Conservation (phyloP, 2,329 filamentous ascomycete genomes). For the Dendryphion nanum region DNA sequence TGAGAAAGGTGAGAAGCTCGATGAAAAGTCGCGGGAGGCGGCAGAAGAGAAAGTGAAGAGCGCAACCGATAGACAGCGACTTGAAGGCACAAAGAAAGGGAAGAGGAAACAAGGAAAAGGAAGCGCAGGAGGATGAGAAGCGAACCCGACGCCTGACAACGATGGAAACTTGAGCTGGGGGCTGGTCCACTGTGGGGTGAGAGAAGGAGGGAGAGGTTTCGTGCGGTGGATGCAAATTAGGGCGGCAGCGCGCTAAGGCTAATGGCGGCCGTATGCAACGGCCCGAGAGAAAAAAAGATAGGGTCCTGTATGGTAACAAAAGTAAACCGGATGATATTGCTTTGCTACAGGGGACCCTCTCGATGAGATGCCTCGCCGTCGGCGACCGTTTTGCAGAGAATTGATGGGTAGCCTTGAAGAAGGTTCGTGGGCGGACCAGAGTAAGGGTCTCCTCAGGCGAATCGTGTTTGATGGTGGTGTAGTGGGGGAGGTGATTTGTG, state of each 20-base stretch:
- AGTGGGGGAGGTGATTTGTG: no score
- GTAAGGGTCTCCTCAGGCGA: no score
- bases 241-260: constrained; percentile 13
- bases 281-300: no score
- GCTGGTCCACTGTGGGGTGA: constrained; percentile 35
- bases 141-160: constrained; percentile 36
- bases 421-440: no score
- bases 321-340: no score
- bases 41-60: constrained; percentile 17
- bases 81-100: constrained; percentile 35
- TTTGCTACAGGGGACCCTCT: no score
- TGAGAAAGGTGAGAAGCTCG: constrained; percentile 3
- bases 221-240: constrained; percentile 26
- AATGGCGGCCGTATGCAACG: constrained; percentile 13
- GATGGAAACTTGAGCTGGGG: constrained; percentile 28
- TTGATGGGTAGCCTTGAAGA: no score
- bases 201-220: constrained; percentile 20
- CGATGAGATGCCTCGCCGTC: no score
- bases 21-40: constrained; percentile 21
- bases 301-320: no score
- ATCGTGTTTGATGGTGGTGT: no score
- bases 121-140: constrained; percentile 31
- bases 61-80: constrained; percentile 22
- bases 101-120: constrained; percentile 40
- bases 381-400: no score